Conservation (phyloP, 441 rosid genomes). For the Syzygium syzygioides region DNA sequence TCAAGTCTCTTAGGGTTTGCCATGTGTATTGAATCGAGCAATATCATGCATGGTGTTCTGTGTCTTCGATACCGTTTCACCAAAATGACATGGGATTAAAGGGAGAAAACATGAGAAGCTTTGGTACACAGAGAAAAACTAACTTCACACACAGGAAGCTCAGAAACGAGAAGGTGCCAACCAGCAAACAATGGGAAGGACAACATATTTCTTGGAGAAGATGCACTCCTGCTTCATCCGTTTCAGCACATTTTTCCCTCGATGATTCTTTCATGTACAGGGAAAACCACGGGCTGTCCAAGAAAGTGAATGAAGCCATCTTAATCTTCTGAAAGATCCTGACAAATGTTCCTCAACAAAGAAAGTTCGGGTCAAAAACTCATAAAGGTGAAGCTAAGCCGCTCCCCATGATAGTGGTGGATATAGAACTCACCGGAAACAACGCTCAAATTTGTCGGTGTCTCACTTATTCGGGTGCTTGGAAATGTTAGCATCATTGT, state of each 20-base stretch:
- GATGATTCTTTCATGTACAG: conserved; percentile 35
- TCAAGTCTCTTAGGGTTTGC: conserved; percentile 45
- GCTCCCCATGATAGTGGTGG: background rate
- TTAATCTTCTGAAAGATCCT: conserved; percentile 29
- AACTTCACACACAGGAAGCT: background rate
- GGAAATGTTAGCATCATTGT: background rate
- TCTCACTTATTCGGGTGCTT: background rate
- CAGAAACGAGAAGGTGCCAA: conserved; percentile 8
- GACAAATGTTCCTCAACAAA: conserved; percentile 28
- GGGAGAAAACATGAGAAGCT: conserved; percentile 15
- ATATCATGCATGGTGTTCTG: conserved; percentile 58
- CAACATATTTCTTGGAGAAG: conserved; percentile 60
- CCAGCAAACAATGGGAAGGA: conserved; percentile 75
- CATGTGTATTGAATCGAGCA: conserved; percentile 69
- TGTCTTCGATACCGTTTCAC: conserved; percentile 38
- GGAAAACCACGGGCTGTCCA: conserved; percentile 57
- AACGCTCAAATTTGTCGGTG: background rate
- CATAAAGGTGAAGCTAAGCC: background rate
- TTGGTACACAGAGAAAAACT: background rate
- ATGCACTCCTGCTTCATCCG: conserved; percentile 56
- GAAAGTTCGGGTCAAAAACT: background rate
- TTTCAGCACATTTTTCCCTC: conserved; percentile 40
- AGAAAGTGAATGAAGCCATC: conserved; percentile 35
- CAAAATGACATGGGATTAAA: conserved; percentile 77
- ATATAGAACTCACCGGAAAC: background rate